Evolutionary conservation across 1,284 basidiomycete genomes (phyloP).

Genomic region (Pseudozyma tsukubaensis): DNA sequence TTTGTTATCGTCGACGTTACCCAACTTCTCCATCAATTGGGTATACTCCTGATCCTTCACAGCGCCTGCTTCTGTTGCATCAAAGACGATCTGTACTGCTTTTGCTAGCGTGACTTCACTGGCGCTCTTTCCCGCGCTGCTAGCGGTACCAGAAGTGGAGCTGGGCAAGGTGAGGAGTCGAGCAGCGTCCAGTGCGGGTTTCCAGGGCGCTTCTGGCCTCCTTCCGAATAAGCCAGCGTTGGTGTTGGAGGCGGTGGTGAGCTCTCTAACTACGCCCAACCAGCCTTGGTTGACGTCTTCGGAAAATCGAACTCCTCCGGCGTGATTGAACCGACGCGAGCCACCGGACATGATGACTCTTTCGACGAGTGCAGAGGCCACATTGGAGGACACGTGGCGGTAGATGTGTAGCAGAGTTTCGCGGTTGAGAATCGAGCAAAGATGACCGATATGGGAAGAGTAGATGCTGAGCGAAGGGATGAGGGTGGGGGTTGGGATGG

Average conservation of each 20-base stretch:
- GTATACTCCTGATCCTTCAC: conserved; percentile 12
- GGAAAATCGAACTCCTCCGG: conserved; percentile 36
- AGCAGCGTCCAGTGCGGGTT: conserved; percentile 22
- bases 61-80: conserved; percentile 9
- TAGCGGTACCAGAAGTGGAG: not conserved
- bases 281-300: conserved; percentile 56
- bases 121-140: not conserved
- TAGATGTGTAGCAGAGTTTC: conserved; percentile 52
- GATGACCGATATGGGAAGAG: conserved; percentile 53
- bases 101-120: conserved; percentile 23
- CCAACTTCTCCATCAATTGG: conserved; percentile 16
- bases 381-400: conserved; percentile 34
- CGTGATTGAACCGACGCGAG: conserved; percentile 23
- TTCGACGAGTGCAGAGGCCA: conserved; percentile 53
- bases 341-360: conserved; percentile 58
- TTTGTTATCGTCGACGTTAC: conserved; percentile 18
- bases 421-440: conserved; percentile 50
- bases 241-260: not conserved
- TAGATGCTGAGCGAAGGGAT: conserved; percentile 58
- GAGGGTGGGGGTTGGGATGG: conserved; percentile 52
- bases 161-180: conserved; percentile 23
- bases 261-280: conserved; percentile 53
- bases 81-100: conserved; percentile 32
- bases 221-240: conserved; percentile 36
- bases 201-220: conserved; percentile 52